Base-by-base conservation (phyloP, 148 eudicot species). In the Cornus florida region DNA sequence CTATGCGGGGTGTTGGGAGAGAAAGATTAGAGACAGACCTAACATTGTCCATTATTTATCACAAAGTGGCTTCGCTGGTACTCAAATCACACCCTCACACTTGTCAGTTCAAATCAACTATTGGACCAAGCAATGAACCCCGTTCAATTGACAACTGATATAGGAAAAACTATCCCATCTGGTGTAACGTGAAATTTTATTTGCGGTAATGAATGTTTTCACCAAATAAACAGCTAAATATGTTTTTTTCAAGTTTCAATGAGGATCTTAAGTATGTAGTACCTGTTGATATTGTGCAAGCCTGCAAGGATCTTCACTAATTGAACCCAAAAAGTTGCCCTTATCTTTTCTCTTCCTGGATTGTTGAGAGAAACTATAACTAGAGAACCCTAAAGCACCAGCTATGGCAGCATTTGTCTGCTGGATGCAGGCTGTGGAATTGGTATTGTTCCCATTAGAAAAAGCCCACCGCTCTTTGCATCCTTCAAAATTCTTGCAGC, bases 401-500 rank as follows among this genome's bases (percentile, higher is more conserved):
- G 78, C 65, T 46, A 86, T 77, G 35, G 83, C 83, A 73, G 85
- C 83, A 84, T 84, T 89, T 46, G 85, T 85, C 78, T 84, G 82
- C 38, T 79, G 69, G 59, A 73, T 70, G 70, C 76, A 74, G 68
- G 87, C 73, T 83, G 77, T 72, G 39, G 48, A 14, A 48, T 79
- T 84, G 50, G 78, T 20, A 32, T 24, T 53, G 14, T 14, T 76
- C 41, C 77, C 86, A 79, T 79, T 77, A 57, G 72, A 65, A 32
- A 86, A 71, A 79, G 87, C 83, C 22, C 24, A 72, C 71, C 88
- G 84, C 81, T 86, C 90, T 79, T 84, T 80, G 70, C 88, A 79
- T 79, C 79, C 83, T 79, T 85, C 82, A 72, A 75, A 81, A 69
- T 90, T 90, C 83, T 86, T 90, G 86, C 92, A 88, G 77, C 81